Evolutionary conservation across 1,284 basidiomycete species (phyloP).

Genomic region (Xerocomus nothofagi): DNA sequence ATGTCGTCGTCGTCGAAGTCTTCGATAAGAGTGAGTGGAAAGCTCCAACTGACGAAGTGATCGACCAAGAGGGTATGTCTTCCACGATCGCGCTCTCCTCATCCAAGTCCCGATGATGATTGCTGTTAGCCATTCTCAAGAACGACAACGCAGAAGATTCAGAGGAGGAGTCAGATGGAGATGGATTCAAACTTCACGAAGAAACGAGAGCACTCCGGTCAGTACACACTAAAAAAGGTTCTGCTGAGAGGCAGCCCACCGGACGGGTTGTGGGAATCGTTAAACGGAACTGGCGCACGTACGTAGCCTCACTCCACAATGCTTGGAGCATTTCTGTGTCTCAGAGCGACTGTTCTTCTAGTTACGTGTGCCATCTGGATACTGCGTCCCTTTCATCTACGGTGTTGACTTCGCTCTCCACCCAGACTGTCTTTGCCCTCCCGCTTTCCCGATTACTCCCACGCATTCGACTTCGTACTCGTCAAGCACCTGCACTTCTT

Average conservation of each 20-base stretch:
- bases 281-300: conserved; percentile 95
- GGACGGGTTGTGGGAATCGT: conserved; percentile 90
- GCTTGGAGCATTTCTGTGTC: background rate
- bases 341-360: conserved; percentile 30
- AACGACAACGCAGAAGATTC: conserved; percentile 89
- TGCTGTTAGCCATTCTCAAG: conserved; percentile 69
- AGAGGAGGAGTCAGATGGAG: conserved; percentile 55
- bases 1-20: conserved; percentile 89
- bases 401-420: conserved; percentile 77
- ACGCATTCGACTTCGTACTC: conserved; percentile 90
- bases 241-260: conserved; percentile 76
- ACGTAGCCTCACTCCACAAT: conserved; percentile 31
- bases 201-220: conserved; percentile 52
- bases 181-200: conserved; percentile 38
- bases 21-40: conserved; percentile 92
- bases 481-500: conserved; percentile 87
- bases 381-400: conserved; percentile 81
- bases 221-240: conserved; percentile 33
- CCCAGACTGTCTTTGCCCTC: conserved; percentile 93
- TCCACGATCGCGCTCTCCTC: background rate
- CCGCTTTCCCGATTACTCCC: conserved; percentile 92
- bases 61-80: conserved; percentile 82
- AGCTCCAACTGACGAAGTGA: conserved; percentile 87
- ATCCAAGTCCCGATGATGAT: background rate
- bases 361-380: conserved; percentile 97